phyloP scores from a whole-genome alignment of 2,329 filamentous ascomycete genomes.

The Colletotrichum siamense region DNA sequence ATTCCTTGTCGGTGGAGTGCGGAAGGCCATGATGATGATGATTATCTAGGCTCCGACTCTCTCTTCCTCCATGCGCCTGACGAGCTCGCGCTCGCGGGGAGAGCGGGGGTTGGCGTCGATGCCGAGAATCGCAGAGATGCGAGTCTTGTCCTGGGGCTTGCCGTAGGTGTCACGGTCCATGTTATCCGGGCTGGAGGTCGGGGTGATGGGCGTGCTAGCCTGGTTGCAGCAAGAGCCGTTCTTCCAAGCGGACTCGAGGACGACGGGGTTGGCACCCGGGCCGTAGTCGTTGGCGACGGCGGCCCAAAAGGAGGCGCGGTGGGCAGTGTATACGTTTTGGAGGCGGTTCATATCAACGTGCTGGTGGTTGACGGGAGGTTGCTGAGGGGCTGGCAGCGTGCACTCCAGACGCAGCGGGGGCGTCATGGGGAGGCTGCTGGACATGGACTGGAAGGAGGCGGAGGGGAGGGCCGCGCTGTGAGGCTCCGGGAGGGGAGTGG shows the following conservation, averaged over 20 bases:
- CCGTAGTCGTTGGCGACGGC: conserved; percentile 77
- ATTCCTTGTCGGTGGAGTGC: not conserved
- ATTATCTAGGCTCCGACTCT: conserved; percentile 32
- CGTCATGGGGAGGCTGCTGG: conserved; percentile 35
- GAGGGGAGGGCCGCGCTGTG: conserved; percentile 51
- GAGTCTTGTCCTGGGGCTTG: conserved; percentile 57
- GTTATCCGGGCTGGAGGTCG: conserved; percentile 55
- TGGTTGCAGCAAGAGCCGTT: conserved; percentile 46
- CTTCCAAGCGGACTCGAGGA: conserved; percentile 76
- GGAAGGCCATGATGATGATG: not conserved
- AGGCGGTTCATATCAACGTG: conserved; percentile 71
- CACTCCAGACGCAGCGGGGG: conserved; percentile 67
- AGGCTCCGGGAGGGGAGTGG: conserved; percentile 46
- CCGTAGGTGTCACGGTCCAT: conserved; percentile 45
- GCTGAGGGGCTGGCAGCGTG: conserved; percentile 45
- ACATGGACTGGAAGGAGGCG: conserved; percentile 37
- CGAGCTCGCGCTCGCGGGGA: conserved; percentile 62
- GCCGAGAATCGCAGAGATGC: conserved; percentile 67
- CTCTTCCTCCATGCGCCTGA: conserved; percentile 61
- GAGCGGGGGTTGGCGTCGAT: conserved; percentile 64
- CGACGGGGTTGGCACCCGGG: conserved; percentile 61
- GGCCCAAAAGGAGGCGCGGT: conserved; percentile 76
- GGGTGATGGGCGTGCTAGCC: conserved; percentile 56
- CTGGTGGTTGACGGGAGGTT: conserved; percentile 37
- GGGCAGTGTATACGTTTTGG: conserved; percentile 71